Conservation (phyloP, 2,329 filamentous ascomycete genomes). For the Penicillium glabrum region DNA sequence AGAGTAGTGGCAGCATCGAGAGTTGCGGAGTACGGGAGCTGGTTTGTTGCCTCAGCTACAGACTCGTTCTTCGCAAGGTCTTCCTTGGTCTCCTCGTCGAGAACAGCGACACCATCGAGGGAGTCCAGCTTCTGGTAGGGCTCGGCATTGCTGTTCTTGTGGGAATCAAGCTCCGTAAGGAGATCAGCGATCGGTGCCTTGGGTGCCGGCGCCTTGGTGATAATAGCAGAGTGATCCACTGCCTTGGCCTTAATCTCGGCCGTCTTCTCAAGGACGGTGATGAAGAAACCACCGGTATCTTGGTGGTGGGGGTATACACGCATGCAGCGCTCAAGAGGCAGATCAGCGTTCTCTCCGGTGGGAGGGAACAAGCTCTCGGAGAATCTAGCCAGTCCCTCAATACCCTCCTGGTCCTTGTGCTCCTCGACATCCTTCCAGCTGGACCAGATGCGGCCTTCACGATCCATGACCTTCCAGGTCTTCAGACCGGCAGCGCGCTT, state of each 20-base stretch:
- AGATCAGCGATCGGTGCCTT: conserved; percentile 39
- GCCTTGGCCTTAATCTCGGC: conserved; percentile 77
- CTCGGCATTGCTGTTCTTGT: conserved; percentile 29
- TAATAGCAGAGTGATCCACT: conserved; percentile 52
- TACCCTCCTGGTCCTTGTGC: conserved; percentile 60
- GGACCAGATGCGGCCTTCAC: conserved; percentile 73
- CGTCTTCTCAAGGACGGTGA: conserved; percentile 89
- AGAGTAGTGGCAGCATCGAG: conserved; percentile 23
- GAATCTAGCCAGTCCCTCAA: conserved; percentile 67
- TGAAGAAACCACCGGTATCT: conserved; percentile 97
- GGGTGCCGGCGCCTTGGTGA: conserved; percentile 41
- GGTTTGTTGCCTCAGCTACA: conserved; percentile 34
- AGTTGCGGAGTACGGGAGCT: conserved; percentile 34
- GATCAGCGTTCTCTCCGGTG: conserved; percentile 53
- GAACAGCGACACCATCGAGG: conserved; percentile 41
- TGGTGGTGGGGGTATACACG: conserved; percentile 93
- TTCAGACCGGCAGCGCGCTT: conserved; percentile 75
- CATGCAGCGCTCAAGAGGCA: conserved; percentile 88
- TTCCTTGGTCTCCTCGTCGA: conserved; percentile 26
- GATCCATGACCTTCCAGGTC: conserved; percentile 90
- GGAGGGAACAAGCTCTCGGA: conserved; percentile 82
- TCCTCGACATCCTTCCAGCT: conserved; percentile 80
- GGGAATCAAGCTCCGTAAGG: conserved; percentile 35
- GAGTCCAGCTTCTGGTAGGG: conserved; percentile 39
- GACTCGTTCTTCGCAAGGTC: conserved; percentile 36